Evolutionary conservation across 768 basidiomycete species (phyloP).

Genomic region (Multifurca ochricompacta): DNA sequence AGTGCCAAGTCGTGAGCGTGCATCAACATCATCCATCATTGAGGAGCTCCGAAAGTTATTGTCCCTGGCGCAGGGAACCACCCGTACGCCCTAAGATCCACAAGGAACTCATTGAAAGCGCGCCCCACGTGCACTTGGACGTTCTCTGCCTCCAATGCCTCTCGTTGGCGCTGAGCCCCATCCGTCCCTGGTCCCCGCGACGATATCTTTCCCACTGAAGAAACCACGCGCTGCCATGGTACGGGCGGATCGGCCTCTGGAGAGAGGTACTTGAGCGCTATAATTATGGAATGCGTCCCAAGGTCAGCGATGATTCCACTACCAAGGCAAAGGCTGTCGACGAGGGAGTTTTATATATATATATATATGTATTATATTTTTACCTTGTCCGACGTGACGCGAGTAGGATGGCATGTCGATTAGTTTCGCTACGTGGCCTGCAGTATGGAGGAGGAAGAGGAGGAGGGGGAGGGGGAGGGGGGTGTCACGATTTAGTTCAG

Average conservation of each 20-base stretch:
- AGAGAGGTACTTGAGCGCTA: slow-evolving; percentile 73
- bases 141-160: slow-evolving; percentile 73
- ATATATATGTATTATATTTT: no score
- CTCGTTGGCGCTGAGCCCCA: slow-evolving; percentile 68
- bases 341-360: no score
- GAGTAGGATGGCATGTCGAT: slow-evolving; percentile 75
- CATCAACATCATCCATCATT: background rate
- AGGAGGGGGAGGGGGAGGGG: no score
- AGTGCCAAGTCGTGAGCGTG: no score
- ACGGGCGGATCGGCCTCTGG: slow-evolving; percentile 54
- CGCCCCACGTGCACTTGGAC: slow-evolving; percentile 60
- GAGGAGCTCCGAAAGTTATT: background rate
- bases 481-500: background rate
- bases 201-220: slow-evolving; percentile 63
- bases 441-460: no score
- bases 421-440: slow-evolving; percentile 75
- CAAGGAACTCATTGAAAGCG: slow-evolving; percentile 48
- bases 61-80: slow-evolving; percentile 49
- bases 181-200: slow-evolving; percentile 78
- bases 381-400: slow-evolving; percentile 79
- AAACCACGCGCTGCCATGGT: slow-evolving; percentile 77
- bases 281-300: background rate
- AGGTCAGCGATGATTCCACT: background rate
- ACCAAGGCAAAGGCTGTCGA: no score
- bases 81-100: slow-evolving; percentile 51